phyloP scores from a whole-genome alignment of 805 yeast species.

The Barnettozyma californica region DNA sequence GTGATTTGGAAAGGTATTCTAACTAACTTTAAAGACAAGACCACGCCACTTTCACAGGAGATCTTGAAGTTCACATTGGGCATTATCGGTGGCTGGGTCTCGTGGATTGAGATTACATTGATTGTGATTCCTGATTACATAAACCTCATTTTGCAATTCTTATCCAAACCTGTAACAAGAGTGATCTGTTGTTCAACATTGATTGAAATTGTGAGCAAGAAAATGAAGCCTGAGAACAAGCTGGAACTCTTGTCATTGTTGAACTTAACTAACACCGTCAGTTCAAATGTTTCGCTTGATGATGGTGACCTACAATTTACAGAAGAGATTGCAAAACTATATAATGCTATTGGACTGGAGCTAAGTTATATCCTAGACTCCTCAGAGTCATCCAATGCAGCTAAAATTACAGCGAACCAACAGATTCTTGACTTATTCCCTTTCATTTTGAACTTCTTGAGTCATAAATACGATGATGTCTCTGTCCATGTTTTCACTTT shows the following conservation, averaged over 20 bases:
- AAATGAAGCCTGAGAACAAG: slow-evolving; percentile 72
- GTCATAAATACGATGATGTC: slow-evolving; percentile 85
- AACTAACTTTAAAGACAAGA: slow-evolving; percentile 28
- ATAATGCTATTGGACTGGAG: slow-evolving; percentile 72
- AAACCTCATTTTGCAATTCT: slow-evolving; percentile 52
- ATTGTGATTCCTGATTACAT: slow-evolving; percentile 24
- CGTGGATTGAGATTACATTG: slow-evolving; percentile 60
- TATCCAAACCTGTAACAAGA: slow-evolving; percentile 31
- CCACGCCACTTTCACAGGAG: slow-evolving; percentile 31
- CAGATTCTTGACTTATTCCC: slow-evolving; percentile 67
- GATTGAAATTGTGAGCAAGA: slow-evolving; percentile 64
- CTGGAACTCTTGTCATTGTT: slow-evolving; percentile 58
- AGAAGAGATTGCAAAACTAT: slow-evolving; percentile 70
- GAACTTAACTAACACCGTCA: slow-evolving; percentile 53
- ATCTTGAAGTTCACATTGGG: slow-evolving; percentile 54
- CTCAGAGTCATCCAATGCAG: slow-evolving; percentile 36
- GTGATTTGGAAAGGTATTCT: slow-evolving; percentile 63
- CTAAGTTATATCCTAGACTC: slow-evolving; percentile 62
- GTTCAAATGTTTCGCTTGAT: slow-evolving; percentile 31
- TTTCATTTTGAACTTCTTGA: slow-evolving; percentile 59
- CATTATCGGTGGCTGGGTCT: slow-evolving; percentile 78
- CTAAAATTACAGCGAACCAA: slow-evolving; percentile 36
- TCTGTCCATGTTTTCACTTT: slow-evolving; percentile 79
- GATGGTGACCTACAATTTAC: slow-evolving; percentile 59
- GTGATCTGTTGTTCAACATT: slow-evolving; percentile 37